Conservation (phyloP, 2,329 filamentous ascomycete species). For the Aspergillus sp. region DNA sequence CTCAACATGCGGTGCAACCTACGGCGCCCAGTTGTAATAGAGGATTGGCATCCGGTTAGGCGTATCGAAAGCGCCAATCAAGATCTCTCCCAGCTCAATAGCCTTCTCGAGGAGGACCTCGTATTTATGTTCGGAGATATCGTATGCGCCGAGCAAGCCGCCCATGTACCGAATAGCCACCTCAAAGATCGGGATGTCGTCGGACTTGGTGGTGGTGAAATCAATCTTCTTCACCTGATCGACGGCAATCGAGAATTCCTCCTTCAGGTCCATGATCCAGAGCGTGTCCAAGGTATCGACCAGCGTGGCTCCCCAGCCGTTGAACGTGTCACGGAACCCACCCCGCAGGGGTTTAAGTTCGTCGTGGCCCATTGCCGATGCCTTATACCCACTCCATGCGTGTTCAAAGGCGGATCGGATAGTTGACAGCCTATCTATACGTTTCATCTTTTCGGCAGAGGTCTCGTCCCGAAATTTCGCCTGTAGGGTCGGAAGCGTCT, state of each 20-base stretch:
- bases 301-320: constrained; percentile 84
- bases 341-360: constrained; percentile 75
- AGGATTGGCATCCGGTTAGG: constrained; percentile 89
- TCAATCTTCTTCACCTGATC: constrained; percentile 71
- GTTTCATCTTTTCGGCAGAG: constrained; percentile 57
- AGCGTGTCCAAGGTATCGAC: constrained; percentile 81
- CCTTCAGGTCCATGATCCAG: constrained; percentile 78
- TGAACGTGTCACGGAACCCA: constrained; percentile 74
- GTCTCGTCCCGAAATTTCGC: constrained; percentile 67
- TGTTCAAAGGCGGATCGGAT: constrained; percentile 74
- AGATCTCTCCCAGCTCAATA: constrained; percentile 72
- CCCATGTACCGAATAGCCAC: constrained; percentile 90
- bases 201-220: constrained; percentile 69
- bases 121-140: constrained; percentile 73
- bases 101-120: constrained; percentile 73
- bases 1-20: constrained; percentile 23
- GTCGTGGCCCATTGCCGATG: constrained; percentile 80
- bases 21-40: constrained; percentile 75
- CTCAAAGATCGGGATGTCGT: constrained; percentile 85
- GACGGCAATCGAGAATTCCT: constrained; percentile 78
- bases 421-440: constrained; percentile 61
- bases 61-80: constrained; percentile 84
- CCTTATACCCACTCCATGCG: constrained; percentile 80
- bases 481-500: constrained; percentile 74
- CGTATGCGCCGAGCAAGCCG: constrained; percentile 80